These are phyloP conservation scores for Sporisorium scitamineum DNA, from an alignment of 1,284 basidiomycete genomes.

Conservation along the genomic window DNA sequence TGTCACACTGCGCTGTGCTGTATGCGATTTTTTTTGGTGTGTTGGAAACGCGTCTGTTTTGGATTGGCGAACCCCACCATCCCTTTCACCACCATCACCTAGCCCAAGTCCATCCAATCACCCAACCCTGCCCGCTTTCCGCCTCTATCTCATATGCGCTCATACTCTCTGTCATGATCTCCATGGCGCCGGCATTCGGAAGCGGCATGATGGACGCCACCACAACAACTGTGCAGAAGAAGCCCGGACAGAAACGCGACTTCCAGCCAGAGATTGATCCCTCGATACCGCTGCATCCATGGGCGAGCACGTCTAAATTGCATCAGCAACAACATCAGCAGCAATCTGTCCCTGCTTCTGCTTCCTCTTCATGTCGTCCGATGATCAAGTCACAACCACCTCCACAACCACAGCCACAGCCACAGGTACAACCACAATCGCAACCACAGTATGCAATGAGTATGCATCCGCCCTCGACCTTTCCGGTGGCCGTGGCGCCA, in stretches of 20 bases:
- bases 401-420: background rate
- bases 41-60: conserved; percentile 21
- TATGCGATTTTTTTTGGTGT: background rate
- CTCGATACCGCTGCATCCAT: conserved; percentile 28
- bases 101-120: background rate
- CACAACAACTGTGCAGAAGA: background rate
- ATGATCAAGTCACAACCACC: background rate
- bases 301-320: conserved; percentile 13
- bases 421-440: background rate
- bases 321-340: background rate
- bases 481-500: background rate
- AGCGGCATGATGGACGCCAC: conserved; percentile 14
- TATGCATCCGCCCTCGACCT: conserved; percentile 3
- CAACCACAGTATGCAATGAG: background rate
- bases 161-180: conserved; percentile 3
- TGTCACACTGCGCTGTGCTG: conserved; percentile 4
- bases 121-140: background rate
- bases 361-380: conserved; percentile 1
- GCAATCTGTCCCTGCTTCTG: background rate
- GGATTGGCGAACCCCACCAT: background rate
- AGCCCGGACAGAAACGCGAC: conserved; percentile 18
- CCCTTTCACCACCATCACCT: conserved; percentile 5
- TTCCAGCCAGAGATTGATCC: conserved; percentile 20
- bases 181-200: conserved; percentile 2
- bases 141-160: background rate